Conservation (phyloP, 164 flowering plant species). For the Saururus chinensis region DNA sequence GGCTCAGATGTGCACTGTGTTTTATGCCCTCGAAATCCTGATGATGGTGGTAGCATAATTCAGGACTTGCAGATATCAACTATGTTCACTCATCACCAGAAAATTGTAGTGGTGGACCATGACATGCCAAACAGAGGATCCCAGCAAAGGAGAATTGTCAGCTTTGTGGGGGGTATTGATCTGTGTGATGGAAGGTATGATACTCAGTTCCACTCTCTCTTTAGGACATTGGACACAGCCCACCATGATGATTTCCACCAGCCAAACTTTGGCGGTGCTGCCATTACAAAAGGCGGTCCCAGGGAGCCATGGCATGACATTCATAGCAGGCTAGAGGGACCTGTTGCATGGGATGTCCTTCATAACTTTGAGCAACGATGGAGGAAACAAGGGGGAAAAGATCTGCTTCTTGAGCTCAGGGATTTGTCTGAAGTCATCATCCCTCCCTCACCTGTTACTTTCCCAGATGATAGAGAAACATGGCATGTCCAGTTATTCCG, state of each 20-base stretch:
- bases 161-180: conserved; percentile 73
- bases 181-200: conserved; percentile 76
- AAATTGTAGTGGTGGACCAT: conserved; percentile 53
- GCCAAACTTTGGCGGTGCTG: conserved; percentile 45
- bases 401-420: conserved; percentile 29
- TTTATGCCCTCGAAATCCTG: conserved; percentile 71
- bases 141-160: conserved; percentile 47
- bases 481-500: conserved; percentile 75
- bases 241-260: conserved; percentile 72
- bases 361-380: conserved; percentile 76
- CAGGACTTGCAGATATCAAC: conserved; percentile 53
- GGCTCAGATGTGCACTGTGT: conserved; percentile 51
- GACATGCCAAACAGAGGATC: conserved; percentile 26
- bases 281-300: conserved; percentile 65
- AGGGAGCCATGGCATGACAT: conserved; percentile 88
- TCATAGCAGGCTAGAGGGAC: conserved; percentile 64
- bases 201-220: conserved; percentile 52
- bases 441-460: conserved; percentile 46
- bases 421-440: conserved; percentile 34
- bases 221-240: conserved; percentile 43
- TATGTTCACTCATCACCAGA: conserved; percentile 86
- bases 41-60: conserved; percentile 41
- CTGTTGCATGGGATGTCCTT: conserved; percentile 73
- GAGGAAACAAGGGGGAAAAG: conserved; percentile 59
- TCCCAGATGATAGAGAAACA: conserved; percentile 44